A percentile compares a stretch with the other conserved stretches of the same genome.
Conservation (phyloP, 768 basidiomycete species). For the Russula earlei region DNA sequence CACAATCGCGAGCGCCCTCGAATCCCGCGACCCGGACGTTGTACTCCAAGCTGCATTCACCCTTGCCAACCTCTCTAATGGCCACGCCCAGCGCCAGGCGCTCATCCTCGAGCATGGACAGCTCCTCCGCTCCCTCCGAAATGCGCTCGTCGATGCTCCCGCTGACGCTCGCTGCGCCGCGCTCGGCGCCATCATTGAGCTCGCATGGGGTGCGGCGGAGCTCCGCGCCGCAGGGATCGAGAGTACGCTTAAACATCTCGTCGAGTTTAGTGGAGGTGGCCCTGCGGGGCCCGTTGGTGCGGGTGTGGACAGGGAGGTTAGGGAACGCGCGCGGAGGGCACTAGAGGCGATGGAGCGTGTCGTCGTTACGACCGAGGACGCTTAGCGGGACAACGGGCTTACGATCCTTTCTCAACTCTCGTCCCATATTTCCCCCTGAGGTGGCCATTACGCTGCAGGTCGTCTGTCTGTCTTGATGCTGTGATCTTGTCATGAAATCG, state of each 20-base stretch:
- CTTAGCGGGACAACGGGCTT: background rate
- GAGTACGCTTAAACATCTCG: constrained; percentile 34
- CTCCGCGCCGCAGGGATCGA: constrained; percentile 39
- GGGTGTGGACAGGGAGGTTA: constrained; percentile 39
- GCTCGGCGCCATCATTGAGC: constrained; percentile 47
- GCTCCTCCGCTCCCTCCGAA: constrained; percentile 46
- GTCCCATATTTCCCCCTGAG: background rate
- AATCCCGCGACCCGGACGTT: constrained; percentile 43
- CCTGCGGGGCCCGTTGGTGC: constrained; percentile 26
- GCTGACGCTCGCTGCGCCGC: constrained; percentile 52
- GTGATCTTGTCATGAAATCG: background rate
- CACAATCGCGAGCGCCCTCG: constrained; percentile 40
- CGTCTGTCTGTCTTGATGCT: background rate
- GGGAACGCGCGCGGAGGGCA: constrained; percentile 45
- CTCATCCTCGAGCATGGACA: constrained; percentile 42
- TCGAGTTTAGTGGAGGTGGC: constrained; percentile 30
- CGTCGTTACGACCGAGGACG: background rate
- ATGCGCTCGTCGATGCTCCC: constrained; percentile 49
- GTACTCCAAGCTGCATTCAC: constrained; percentile 50
- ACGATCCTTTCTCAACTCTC: background rate
- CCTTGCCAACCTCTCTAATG: constrained; percentile 64
- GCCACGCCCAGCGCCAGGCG: constrained; percentile 39
- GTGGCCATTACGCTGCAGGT: background rate
- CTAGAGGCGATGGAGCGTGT: constrained; percentile 37
- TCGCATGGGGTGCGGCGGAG: constrained; percentile 38